Base-by-base conservation (phyloP, 225 moss, liverwort and hornwort genomes). In the Bryum argenteum region DNA sequence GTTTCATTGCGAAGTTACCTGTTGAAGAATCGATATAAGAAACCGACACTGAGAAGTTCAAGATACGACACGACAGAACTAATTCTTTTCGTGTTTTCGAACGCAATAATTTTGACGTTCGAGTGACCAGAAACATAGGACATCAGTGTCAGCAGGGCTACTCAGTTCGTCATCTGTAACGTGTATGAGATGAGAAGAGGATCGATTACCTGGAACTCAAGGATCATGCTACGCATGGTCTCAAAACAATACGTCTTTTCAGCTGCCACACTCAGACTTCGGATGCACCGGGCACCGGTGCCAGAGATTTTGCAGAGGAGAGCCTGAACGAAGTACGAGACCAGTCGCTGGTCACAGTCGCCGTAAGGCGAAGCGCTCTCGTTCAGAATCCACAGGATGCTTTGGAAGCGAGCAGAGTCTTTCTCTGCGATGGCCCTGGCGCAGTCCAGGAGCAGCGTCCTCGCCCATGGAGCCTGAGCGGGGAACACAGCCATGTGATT, bases 221-320 rank as follows among this genome's bases (percentile, higher is more conserved):
- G 90, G 28, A 93, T 93, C 93, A 93, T 90, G 19, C 83, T 85
- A 60, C 93, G 84, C 82, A 93, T 78, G 12, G 90, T 89, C 12
- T 89, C 93, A 47, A 93, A 93, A 22, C 85, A 89, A 20, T 93
- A 93, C 21, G 88, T 90, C 66, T 82, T 83, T 67, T 89, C 87
- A 1, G 93, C 93, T 10, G 90, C 90, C 0, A 83, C 74, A 20
- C 70, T 83, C 20, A 90, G 83, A 63, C 82, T 89, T 23, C 74
- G 83, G 64, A 82, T 81, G 48, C 79, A 85, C 2, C 82, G 66
- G 8, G 70, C 55, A 9, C 90, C 89, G 0, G 87, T 89, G 16
- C 85, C 87, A 9, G 93, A 89, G 76, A 89, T 85, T 62, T 87
- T 93, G 83, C 90, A 93, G 78, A 93, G 80, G 1, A 93, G 76